Percentiles rank a stretch among this genome's conserved stretches.
These are phyloP conservation scores for Elsinoe necatrix DNA, from an alignment of 2,329 filamentous ascomycete species.

Conservation along the genomic window DNA sequence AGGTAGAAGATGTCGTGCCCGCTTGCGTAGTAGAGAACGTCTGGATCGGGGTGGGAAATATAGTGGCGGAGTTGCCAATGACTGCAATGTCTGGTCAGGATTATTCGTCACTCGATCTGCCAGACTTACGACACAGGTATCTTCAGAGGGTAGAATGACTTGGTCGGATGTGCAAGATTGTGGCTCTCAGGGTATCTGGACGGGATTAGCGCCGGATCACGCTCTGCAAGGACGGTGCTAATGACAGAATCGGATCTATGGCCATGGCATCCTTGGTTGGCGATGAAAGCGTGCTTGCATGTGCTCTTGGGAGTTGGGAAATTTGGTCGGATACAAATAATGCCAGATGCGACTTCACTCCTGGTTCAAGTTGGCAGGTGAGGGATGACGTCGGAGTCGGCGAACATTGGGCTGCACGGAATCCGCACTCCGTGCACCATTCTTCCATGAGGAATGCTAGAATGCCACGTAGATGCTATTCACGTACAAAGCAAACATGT, in stretches of 20 bases:
- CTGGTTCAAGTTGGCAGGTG: neutral
- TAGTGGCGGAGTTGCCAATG: slow-evolving; percentile 88
- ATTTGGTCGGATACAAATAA: neutral
- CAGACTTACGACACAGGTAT: slow-evolving; percentile 43
- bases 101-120: slow-evolving; percentile 19
- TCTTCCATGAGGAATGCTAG: neutral
- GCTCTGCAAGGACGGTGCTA: neutral
- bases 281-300: neutral
- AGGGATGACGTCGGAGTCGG: neutral
- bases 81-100: slow-evolving; percentile 35
- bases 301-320: neutral
- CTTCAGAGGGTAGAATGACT: slow-evolving; percentile 40
- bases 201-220: neutral
- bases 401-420: neutral
- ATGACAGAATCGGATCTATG: slow-evolving; percentile 26
- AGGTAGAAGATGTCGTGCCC: slow-evolving; percentile 52
- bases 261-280: slow-evolving; percentile 21
- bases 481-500: neutral
- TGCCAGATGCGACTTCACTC: neutral
- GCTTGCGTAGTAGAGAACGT: slow-evolving; percentile 77
- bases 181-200: slow-evolving; percentile 39
- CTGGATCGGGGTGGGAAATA: slow-evolving; percentile 68
- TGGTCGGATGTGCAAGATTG: slow-evolving; percentile 37
- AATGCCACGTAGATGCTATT: neutral
- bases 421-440: neutral